Conservation (phyloP, 2,329 filamentous ascomycete species). For the Trichoderma simmonsii region DNA sequence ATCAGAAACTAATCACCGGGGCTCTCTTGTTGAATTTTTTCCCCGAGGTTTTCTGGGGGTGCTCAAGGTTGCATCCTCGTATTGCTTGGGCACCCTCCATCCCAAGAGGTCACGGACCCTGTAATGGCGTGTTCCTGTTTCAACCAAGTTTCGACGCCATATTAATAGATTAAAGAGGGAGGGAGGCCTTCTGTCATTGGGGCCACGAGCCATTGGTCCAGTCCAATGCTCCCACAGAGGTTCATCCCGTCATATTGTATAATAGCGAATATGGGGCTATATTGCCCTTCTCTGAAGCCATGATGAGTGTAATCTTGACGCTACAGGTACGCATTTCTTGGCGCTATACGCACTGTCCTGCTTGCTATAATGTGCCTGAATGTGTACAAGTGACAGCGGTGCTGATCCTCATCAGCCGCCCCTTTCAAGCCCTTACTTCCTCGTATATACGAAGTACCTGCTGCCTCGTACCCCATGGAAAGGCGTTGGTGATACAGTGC, state of each 20-base stretch:
- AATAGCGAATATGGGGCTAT: neutral
- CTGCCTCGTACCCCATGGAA: neutral
- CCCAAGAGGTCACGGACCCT: neutral
- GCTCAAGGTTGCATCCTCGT: neutral
- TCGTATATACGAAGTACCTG: slow-evolving; percentile 12
- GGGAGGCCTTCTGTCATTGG: neutral
- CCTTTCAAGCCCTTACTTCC: neutral
- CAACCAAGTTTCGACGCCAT: slow-evolving; percentile 12
- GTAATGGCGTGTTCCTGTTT: slow-evolving; percentile 8
- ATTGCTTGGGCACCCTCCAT: slow-evolving; percentile 1
- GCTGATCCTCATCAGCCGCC: slow-evolving; percentile 7
- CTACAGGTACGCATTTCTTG: neutral
- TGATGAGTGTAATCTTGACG: neutral
- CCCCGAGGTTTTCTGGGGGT: neutral
- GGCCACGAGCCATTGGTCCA: neutral
- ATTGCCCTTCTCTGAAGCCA: neutral
- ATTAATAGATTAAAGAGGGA: neutral
- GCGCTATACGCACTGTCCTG: neutral
- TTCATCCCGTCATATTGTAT: neutral
- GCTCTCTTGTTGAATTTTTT: neutral
- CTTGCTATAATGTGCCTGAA: neutral
- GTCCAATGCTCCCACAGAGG: neutral
- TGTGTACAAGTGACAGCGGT: neutral
- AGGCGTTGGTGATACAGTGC: neutral
- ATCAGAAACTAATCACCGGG: neutral